These are phyloP conservation scores for Apiospora arundinis DNA, from an alignment of 2,329 filamentous ascomycete genomes.

Conservation along the genomic window DNA sequence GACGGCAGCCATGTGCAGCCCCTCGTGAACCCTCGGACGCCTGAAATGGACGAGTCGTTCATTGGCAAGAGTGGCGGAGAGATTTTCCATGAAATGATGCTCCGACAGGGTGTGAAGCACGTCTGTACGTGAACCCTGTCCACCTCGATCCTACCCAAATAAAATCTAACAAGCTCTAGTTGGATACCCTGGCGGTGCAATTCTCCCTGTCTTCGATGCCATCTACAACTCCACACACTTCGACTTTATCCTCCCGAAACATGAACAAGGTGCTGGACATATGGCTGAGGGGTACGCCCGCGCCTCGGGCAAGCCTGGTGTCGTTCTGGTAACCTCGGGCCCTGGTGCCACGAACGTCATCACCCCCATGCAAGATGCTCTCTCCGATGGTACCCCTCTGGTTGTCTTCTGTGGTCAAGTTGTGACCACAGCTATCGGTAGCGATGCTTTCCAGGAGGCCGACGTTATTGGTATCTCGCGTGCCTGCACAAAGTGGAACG, in stretches of 20 bases:
- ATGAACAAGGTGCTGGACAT: slow-evolving; percentile 97
- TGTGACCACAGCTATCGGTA: slow-evolving; percentile 85
- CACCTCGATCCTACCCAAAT: slow-evolving; percentile 14
- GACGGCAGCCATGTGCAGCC: slow-evolving; percentile 70
- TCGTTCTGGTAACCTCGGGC: slow-evolving; percentile 95
- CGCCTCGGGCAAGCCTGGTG: slow-evolving; percentile 90
- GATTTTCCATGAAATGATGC: slow-evolving; percentile 99
- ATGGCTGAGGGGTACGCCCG: slow-evolving; percentile 98
- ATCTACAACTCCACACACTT: slow-evolving; percentile 99
- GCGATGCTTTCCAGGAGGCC: slow-evolving; percentile 96
- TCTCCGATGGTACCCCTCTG: slow-evolving; percentile 94
- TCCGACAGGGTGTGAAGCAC: slow-evolving; percentile 88
- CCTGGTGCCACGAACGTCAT: slow-evolving; percentile 96
- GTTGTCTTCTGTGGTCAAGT: slow-evolving; percentile 97
- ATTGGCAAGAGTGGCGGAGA: slow-evolving; percentile 94
- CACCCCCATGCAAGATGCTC: slow-evolving; percentile 94
- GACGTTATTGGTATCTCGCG: slow-evolving; percentile 93
- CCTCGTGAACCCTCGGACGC: slow-evolving; percentile 63
- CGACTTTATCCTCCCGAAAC: slow-evolving; percentile 91
- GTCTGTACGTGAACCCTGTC: slow-evolving; percentile 71
- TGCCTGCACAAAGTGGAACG: slow-evolving; percentile 98
- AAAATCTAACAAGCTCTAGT: slow-evolving; percentile 55
- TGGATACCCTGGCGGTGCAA: slow-evolving; percentile 92
- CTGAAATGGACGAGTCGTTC: slow-evolving; percentile 86
- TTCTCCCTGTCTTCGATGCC: slow-evolving; percentile 96